These are phyloP conservation scores for Monosporascus sp. DNA, from an alignment of 2,329 filamentous ascomycete species.

Conservation along the genomic window DNA sequence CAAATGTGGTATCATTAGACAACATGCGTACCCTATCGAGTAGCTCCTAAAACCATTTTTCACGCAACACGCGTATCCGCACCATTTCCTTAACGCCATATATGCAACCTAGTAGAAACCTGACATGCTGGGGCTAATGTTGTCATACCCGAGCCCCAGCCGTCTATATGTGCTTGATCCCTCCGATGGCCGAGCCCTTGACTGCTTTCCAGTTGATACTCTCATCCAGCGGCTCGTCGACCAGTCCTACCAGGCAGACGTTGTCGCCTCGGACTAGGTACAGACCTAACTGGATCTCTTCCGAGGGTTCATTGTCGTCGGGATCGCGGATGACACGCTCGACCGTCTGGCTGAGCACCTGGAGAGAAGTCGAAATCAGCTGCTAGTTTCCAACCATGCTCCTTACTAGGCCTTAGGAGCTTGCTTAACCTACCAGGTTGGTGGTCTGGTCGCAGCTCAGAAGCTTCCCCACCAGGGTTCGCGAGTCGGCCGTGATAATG, in stretches of 20 bases:
- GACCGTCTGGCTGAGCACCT: conserved; percentile 75
- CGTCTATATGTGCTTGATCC: conserved; percentile 66
- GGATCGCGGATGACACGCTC: conserved; percentile 86
- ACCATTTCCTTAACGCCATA: conserved; percentile 20
- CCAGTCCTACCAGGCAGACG: conserved; percentile 81
- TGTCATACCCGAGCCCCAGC: not conserved
- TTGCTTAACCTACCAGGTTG: conserved; percentile 60
- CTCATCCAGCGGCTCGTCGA: conserved; percentile 83
- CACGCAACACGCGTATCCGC: not conserved
- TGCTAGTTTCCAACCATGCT: not conserved
- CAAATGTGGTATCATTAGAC: conserved; percentile 27
- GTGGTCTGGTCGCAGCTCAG: conserved; percentile 86
- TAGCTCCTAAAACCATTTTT: conserved; percentile 9
- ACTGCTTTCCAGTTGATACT: conserved; percentile 94
- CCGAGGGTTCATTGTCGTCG: conserved; percentile 77
- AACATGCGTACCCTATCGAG: conserved; percentile 28
- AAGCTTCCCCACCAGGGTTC: conserved; percentile 77
- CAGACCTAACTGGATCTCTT: conserved; percentile 76
- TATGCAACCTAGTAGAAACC: conserved; percentile 16
- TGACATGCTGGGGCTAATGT: not conserved
- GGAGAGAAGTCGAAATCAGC: conserved; percentile 1
- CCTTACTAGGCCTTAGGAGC: not conserved
- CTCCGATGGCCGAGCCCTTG: conserved; percentile 74
- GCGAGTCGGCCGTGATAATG: conserved; percentile 86
- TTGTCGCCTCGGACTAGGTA: conserved; percentile 94